Evolutionary conservation across 2,329 filamentous ascomycete genomes (phyloP), one percentile per base, ranked within the genome.

Genomic region (Didymella keratinophila): DNA sequence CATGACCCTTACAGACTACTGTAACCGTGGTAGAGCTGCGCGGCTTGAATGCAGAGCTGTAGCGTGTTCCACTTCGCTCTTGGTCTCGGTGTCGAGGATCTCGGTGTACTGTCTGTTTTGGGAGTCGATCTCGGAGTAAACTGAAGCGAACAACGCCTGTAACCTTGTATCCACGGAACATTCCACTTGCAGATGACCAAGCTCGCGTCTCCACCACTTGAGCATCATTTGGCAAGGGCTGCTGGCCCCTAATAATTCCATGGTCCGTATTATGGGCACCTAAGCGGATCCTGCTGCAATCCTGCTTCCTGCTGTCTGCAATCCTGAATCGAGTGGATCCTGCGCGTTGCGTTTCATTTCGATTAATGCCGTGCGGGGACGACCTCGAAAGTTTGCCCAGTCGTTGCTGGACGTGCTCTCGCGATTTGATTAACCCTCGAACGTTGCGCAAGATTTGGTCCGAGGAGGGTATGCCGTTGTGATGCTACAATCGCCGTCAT

Each of bases 41-140:
- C 48, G 54, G 48, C 44, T 45, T 41, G 43, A 44, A 39, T 25
- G 59, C 37, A 50, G 23, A 39, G 28, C 34, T 53, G 56, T 52
- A 62, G 56, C 39, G 50, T 27, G 45, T 49, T 51, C 52, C 37
- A 52, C 52, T 37, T 54, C 5, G 51, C 41, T 41, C 30, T 52
- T 45, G 49, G 49, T 50, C 34, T 57, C 49, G 58, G 45, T 46
- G 58, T 58, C 41, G 50, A 50, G 32, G 39, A 46, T 53, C 53
- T 62, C 60, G 60, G 56, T 44, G 56, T 45, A 45, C 32, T 56
- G 21, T 49, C 60, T 37, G 16, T 30, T 56, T 52, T 58, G 48
- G 52, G 57, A 55, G 52, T 55, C 56, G 56, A 57, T 60, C 56
- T 62, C 60, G 60, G 60, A 62, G 43, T 39, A 42, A 56, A 51